Evolutionary conservation across 768 basidiomycete species (phyloP).

Genomic region (Leccinum subtestaceum): DNA sequence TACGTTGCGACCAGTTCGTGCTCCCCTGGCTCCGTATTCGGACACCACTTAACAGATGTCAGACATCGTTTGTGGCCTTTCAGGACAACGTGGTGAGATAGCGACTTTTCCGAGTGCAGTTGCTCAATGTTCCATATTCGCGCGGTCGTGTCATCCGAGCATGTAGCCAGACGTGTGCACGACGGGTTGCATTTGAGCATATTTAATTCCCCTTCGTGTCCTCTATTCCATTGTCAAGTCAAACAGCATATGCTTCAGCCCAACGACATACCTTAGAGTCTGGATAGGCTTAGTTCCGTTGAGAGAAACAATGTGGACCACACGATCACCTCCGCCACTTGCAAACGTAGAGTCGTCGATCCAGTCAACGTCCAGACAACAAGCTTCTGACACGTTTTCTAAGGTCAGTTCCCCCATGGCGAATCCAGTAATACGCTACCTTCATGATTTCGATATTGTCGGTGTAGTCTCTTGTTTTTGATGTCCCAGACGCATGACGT

Average conservation of each 20-base stretch:
- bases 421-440: slow-evolving; percentile 39
- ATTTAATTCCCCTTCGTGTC: slow-evolving; percentile 76
- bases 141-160: slow-evolving; percentile 78
- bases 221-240: slow-evolving; percentile 39
- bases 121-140: slow-evolving; percentile 71
- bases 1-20: slow-evolving; percentile 74
- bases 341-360: slow-evolving; percentile 66
- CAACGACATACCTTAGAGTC: slow-evolving; percentile 53
- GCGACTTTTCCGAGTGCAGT: slow-evolving; percentile 31
- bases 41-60: slow-evolving; percentile 69
- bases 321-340: slow-evolving; percentile 68
- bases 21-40: slow-evolving; percentile 41
- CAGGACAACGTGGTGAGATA: slow-evolving; percentile 37
- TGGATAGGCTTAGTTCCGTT: slow-evolving; percentile 52
- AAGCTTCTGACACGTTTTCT: slow-evolving; percentile 44
- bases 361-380: slow-evolving; percentile 83
- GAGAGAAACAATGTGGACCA: slow-evolving; percentile 60
- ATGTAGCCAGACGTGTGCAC: slow-evolving; percentile 70
- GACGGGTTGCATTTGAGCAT: slow-evolving; percentile 68
- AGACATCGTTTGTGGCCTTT: slow-evolving; percentile 66
- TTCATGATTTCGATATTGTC: slow-evolving; percentile 63
- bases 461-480: slow-evolving; percentile 53
- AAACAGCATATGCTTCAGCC: neutral
- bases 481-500: slow-evolving; percentile 81
- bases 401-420: neutral